phyloP scores from a whole-genome alignment of 139 green algal genomes.

The Gonium pectorale region DNA sequence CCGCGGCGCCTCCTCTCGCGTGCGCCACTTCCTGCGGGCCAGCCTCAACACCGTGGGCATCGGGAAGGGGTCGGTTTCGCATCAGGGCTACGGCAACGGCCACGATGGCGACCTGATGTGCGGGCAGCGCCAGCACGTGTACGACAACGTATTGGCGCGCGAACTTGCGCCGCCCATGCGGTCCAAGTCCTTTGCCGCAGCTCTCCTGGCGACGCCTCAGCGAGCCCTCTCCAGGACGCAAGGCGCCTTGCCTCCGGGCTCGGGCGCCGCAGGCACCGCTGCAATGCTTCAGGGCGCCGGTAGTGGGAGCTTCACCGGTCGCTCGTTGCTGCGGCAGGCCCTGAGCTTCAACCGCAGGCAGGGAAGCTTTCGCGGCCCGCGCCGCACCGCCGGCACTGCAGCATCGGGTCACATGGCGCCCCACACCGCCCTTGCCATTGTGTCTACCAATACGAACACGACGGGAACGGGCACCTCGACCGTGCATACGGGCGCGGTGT shows the following conservation, averaged over 20 bases:
- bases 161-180: background rate
- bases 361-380: background rate
- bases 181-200: constrained; percentile 1
- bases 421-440: too few relatives aligned
- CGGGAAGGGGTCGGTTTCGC: too few relatives aligned
- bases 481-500: too few relatives aligned
- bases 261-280: background rate
- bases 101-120: too few relatives aligned
- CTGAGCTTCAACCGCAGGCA: constrained; percentile 16
- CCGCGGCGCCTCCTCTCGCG: background rate
- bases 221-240: too few relatives aligned
- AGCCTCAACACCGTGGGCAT: too few relatives aligned
- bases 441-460: too few relatives aligned
- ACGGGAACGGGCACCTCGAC: too few relatives aligned
- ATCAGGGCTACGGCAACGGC: too few relatives aligned
- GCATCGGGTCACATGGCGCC: background rate
- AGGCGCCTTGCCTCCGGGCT: background rate
- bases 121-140: too few relatives aligned
- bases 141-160: too few relatives aligned
- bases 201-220: constrained; percentile 18
- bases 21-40: background rate
- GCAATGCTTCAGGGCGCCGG: background rate
- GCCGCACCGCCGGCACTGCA: background rate
- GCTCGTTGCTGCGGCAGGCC: constrained; percentile 21
- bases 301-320: constrained; percentile 16